phyloP scores from a whole-genome alignment of 1,284 basidiomycete genomes.

The Clitocybe nebularis region DNA sequence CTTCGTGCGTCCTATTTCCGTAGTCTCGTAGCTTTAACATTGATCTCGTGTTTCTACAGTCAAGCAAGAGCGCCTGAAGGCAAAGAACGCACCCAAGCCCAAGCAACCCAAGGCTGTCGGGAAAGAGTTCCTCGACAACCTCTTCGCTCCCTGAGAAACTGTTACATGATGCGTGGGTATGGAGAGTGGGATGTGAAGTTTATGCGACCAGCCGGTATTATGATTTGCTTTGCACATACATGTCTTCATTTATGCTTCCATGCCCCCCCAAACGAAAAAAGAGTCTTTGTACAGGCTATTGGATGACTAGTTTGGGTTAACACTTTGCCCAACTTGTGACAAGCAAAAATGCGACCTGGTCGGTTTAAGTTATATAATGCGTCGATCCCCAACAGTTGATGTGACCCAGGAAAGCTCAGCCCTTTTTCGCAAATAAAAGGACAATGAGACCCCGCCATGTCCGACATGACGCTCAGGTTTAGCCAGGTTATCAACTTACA shows the following conservation, averaged over 20 bases:
- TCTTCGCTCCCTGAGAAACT: conserved; percentile 74
- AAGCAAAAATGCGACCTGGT: too few species aligned
- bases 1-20: conserved; percentile 58
- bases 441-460: too few species aligned
- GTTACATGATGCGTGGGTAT: background rate
- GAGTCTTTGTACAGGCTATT: too few species aligned
- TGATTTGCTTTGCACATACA: background rate
- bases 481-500: too few species aligned
- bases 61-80: conserved; percentile 75
- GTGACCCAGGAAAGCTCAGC: too few species aligned
- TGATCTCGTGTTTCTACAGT: conserved; percentile 35
- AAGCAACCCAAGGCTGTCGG: conserved; percentile 65
- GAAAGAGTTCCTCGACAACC: conserved; percentile 83
- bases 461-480: too few species aligned
- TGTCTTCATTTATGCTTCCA: background rate
- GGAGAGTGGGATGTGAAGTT: background rate
- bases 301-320: too few species aligned
- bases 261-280: too few species aligned
- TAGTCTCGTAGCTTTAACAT: background rate
- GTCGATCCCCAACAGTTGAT: too few species aligned
- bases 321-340: too few species aligned
- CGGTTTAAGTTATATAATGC: too few species aligned
- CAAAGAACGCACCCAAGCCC: conserved; percentile 62
- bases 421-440: too few species aligned
- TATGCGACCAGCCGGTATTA: background rate